Evolutionary conservation across 345 rosid genomes (phyloP), one percentile per base, ranked within the genome.

Genomic region (Salix arbutifolia): DNA sequence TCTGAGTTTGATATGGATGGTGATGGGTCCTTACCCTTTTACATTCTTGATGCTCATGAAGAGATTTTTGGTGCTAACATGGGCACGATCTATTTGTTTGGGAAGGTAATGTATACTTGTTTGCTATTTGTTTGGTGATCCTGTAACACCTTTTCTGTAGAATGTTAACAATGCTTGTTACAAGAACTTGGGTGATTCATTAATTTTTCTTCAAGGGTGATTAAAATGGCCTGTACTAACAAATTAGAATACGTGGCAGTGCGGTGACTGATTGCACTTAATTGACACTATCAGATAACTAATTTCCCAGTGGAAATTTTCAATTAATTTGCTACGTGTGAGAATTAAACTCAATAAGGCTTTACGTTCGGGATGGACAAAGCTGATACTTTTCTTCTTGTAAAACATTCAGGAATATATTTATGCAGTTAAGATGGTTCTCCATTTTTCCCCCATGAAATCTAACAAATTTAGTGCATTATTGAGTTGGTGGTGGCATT

Each of bases 71-170:
- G 98, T 13, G 87, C 90, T 44, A 96, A 92, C 72, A 85, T 83
- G 90, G 97, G 98, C 66, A 96, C 86, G 3, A 28, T 96, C 38
- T 92, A 91, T 86, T 87, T 96, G 67, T 96, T 92, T 83, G 98
- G 98, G 72, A 96, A 93, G 98, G 99, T 96, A 89, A 79, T 67
- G 23, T 21, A 19, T 70, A 19, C 23, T 8, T 14, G 71, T 26
- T 76, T 70, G 48, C 31, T 16, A 40, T 46, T 46, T 46, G n/a
- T 46, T 46, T 40, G 44, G 44, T 40, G 44, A 40, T 13, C 50
- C 18, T 46, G 50, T 46, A 13, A 46, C 50, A 46, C 1, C 14
- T 12, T 44, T 42, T 4, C 14, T 12, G 17, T 46, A 46, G 50
- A 46, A 46, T 46, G 50, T 13, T 12, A 13, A 46, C 50, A 46